Evolutionary conservation across 441 rosid genomes (phyloP).

Genomic region (Croton setiger): DNA sequence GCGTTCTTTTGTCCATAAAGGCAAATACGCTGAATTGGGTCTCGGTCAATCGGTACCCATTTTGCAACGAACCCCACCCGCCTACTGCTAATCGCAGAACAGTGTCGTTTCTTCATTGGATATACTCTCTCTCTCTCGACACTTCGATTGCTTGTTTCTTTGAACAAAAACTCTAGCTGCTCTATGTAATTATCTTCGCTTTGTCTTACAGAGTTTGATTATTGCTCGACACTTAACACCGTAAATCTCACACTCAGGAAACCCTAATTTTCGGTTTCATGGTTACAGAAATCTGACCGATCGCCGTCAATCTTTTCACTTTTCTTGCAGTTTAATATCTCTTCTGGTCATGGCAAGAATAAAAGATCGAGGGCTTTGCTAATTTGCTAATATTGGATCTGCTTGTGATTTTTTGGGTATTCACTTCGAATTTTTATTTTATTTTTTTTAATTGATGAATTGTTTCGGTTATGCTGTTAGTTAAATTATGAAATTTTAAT

Average conservation of each 20-base stretch:
- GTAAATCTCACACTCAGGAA: background rate
- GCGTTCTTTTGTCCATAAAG: too few relatives aligned
- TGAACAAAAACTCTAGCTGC: background rate
- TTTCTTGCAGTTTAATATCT: background rate
- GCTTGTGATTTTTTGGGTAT: background rate
- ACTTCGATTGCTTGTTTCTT: background rate
- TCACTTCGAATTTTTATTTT: background rate
- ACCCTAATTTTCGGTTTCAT: background rate
- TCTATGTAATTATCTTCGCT: background rate
- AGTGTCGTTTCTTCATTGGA: background rate
- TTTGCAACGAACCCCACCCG: too few relatives aligned
- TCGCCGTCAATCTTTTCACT: background rate
- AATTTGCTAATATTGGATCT: conserved; percentile 2
- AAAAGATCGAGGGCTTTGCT: background rate
- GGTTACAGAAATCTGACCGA: background rate
- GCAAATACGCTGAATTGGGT: too few relatives aligned
- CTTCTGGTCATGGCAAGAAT: background rate
- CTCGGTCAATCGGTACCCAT: too few relatives aligned
- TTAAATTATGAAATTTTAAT: background rate
- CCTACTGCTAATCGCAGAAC: background rate
- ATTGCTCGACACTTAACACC: background rate
- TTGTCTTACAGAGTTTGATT: background rate
- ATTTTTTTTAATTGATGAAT: background rate
- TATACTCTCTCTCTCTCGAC: background rate
- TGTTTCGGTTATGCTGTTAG: background rate